phyloP scores from a whole-genome alignment of 2,329 filamentous ascomycete species.

The Nigrospora osmanthi region DNA sequence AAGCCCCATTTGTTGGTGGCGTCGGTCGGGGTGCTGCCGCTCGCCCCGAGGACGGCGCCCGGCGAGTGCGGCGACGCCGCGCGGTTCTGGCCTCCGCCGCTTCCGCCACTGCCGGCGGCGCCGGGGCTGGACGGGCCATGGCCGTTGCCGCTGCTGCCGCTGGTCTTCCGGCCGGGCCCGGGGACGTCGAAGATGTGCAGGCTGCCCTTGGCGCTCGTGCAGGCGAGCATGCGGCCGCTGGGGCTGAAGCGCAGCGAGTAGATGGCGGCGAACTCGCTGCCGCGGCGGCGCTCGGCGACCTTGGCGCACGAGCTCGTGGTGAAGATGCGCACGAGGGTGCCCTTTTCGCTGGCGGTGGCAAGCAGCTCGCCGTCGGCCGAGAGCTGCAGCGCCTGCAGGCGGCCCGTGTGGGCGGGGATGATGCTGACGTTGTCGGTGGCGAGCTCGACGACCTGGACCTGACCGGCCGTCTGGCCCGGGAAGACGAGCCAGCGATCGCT shows the following conservation, averaged over 20 bases:
- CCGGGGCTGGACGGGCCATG: constrained; percentile 6
- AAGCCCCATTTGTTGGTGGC: constrained; percentile 76
- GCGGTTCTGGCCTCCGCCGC: neutral
- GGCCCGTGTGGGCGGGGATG: constrained; percentile 79
- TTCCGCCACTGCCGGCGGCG: too few relatives aligned
- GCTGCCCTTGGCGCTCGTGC: constrained; percentile 94
- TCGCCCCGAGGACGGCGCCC: constrained; percentile 6
- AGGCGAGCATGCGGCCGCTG: constrained; percentile 70
- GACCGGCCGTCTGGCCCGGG: constrained; percentile 78
- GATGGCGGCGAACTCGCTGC: constrained; percentile 80
- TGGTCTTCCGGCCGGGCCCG: constrained; percentile 30
- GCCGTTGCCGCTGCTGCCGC: constrained; percentile 17
- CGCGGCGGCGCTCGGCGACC: constrained; percentile 77
- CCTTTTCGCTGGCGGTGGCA: constrained; percentile 85
- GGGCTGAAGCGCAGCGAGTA: constrained; percentile 87
- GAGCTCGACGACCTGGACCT: constrained; percentile 81
- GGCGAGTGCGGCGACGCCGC: constrained; percentile 7
- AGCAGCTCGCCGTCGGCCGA: constrained; percentile 74
- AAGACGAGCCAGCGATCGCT: constrained; percentile 70
- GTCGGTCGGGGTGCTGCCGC: constrained; percentile 21
- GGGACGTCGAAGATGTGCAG: constrained; percentile 89
- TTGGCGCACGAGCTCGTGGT: constrained; percentile 72
- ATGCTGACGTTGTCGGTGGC: constrained; percentile 79
- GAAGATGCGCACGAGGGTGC: constrained; percentile 83
- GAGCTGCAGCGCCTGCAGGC: constrained; percentile 70